Conservation (phyloP, 805 yeast genomes). For the Suhomyces emberorum region DNA sequence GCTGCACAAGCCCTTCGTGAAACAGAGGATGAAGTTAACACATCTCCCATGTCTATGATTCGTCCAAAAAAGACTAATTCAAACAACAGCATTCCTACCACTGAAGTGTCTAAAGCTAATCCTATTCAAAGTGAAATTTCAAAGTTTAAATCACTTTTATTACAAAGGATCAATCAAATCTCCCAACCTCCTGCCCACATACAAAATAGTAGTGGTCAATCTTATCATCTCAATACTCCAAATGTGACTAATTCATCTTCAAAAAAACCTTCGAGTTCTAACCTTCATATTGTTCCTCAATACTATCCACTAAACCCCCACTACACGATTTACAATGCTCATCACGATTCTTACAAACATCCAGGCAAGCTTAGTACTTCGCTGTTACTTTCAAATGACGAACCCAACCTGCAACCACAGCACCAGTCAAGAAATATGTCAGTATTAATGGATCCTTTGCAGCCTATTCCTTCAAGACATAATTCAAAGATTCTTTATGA, state of each 20-base stretch:
- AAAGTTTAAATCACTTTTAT: constrained; percentile 8
- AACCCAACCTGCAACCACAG: background rate
- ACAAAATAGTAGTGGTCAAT: background rate
- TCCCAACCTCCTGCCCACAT: background rate
- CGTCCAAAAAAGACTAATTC: constrained; percentile 1
- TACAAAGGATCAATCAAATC: constrained; percentile 7
- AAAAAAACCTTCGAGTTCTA: constrained; percentile 15
- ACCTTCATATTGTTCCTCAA: constrained; percentile 30
- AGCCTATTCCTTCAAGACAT: constrained; percentile 24
- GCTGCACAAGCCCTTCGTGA: constrained; percentile 3
- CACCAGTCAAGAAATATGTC: constrained; percentile 32
- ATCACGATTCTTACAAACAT: constrained; percentile 11
- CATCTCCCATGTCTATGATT: constrained; percentile 14
- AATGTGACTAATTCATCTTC: background rate
- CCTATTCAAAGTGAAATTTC: constrained; percentile 6
- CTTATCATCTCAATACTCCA: constrained; percentile 11
- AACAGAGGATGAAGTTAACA: constrained; percentile 10
- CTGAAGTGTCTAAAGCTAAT: background rate
- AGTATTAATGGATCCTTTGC: constrained; percentile 38
- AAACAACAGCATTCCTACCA: background rate
- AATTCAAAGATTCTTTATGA: constrained; percentile 8
- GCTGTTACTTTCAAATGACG: constrained; percentile 3
- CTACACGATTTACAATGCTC: constrained; percentile 25
- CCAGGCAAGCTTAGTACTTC: constrained; percentile 2
- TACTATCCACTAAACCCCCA: constrained; percentile 36